Base-by-base conservation (phyloP, 768 basidiomycete genomes). In the Rhodotorula taiwanensis region DNA sequence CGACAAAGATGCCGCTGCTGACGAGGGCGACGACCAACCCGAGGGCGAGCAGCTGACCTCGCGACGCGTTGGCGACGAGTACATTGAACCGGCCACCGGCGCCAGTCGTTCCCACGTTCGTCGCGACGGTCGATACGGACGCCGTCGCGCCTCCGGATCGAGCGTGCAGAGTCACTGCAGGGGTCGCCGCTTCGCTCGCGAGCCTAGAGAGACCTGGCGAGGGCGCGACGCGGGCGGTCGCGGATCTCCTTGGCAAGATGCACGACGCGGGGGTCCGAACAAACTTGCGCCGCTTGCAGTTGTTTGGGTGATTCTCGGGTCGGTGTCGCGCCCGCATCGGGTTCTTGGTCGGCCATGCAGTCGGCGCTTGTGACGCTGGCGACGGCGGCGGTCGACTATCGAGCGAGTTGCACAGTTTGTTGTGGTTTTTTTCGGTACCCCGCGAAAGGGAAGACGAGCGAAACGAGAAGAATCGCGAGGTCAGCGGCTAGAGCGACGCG, bases 191-290 rank as follows among this genome's bases (percentile, higher is more conserved):
- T 16, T 33, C 41, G 44, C 18, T 6, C 14, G 55, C 30, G 5
- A n/a, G 34, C 34, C 23, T 23, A 2, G 11, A 20, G 15, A 25
- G 23, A 30, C 51, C 43, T 23, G 58, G 27, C 25, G 49, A 31
- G 9, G 41, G 39, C 25, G 25, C 7, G 33, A 15, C 44, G 9
- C n/a, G 51, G 23, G 42, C 25, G 57, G 23, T 43, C 41, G 33
- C 51, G 47, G 15, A 33, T 27, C 28, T 45, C 28, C 43, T 52
- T 18, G 51, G 58, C 43, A 33, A 25, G 21, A 52, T 47, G 55
- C 64, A 65, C 25, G 63, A 58, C 44, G 60, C 41, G 16, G 55
- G 53, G 15, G 48, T 45, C 6, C 48, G 57, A 14, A 52, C 45
- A 23, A 59, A 54, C 42, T 45, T 45, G n/a, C 58, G 36, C n/a